Conservation (phyloP, 352 stramenopile genomes). For the Pythium biforme region DNA sequence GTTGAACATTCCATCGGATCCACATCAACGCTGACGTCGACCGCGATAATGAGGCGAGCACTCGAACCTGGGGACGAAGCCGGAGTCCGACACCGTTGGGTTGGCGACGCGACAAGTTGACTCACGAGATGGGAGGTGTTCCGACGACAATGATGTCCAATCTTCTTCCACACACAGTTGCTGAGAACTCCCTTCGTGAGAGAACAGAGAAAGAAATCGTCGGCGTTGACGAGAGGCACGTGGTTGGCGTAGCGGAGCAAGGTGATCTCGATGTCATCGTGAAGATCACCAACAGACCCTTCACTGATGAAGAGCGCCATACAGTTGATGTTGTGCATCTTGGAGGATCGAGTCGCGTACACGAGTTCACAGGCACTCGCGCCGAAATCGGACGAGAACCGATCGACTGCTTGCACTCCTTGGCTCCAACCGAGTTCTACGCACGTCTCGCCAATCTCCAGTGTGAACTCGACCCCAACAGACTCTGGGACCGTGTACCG, state of each 20-base stretch:
- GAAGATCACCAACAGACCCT: background rate
- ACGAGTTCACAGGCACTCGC: constrained; percentile 37
- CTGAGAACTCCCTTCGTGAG: constrained; percentile 42
- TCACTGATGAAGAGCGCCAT: constrained; percentile 42
- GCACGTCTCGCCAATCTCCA: constrained; percentile 41
- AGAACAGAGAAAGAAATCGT: constrained; percentile 59
- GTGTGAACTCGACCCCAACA: constrained; percentile 57
- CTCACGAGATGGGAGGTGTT: constrained; percentile 43
- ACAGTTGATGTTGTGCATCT: constrained; percentile 40
- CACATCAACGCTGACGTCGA: constrained; percentile 45
- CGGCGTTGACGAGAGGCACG: constrained; percentile 54
- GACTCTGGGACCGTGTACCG: constrained; percentile 53
- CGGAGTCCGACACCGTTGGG: constrained; percentile 9
- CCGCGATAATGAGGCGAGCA: constrained; percentile 43
- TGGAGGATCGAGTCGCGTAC: constrained; percentile 33
- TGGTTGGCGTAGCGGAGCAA: constrained; percentile 78
- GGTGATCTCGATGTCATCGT: constrained; percentile 46
- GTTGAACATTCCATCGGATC: background rate
- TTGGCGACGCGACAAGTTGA: constrained; percentile 37
- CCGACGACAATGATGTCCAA: constrained; percentile 43
- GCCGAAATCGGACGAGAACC: constrained; percentile 52
- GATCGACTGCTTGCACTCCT: constrained; percentile 50
- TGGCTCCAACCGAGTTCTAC: constrained; percentile 40
- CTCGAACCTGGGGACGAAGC: background rate
- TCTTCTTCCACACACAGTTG: constrained; percentile 53